phyloP scores from a whole-genome alignment of 2,329 filamentous ascomycete species.

The Diaporthe eres region DNA sequence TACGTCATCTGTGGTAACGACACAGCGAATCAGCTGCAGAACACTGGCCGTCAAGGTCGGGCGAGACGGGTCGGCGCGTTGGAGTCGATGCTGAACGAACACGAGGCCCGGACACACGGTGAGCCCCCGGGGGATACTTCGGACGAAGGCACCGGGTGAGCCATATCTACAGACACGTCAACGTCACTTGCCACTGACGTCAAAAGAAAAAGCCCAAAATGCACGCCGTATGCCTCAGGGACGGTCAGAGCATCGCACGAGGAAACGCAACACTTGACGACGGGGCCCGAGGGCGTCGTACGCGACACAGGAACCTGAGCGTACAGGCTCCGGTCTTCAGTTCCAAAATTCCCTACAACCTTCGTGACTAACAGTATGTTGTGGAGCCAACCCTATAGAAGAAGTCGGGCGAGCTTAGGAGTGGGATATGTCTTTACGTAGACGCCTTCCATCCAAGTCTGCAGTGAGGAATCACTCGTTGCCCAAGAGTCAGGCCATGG shows the following conservation, averaged over 20 bases:
- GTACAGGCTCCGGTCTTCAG: background rate
- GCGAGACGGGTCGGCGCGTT: background rate
- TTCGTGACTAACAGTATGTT: background rate
- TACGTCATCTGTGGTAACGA: background rate
- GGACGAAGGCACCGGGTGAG: background rate
- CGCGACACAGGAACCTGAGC: background rate
- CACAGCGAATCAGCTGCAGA: background rate
- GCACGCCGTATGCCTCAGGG: fast-evolving
- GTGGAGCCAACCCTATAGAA: background rate
- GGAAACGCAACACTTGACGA: background rate
- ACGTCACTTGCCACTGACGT: background rate
- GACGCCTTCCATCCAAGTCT: background rate
- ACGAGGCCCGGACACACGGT: background rate
- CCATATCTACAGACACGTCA: background rate
- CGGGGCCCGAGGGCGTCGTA: background rate
- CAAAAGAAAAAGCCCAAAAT: background rate
- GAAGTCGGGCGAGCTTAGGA: background rate
- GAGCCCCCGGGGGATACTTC: background rate
- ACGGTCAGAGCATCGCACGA: no score
- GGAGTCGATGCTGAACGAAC: background rate
- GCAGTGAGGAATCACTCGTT: background rate
- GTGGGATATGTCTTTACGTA: background rate
- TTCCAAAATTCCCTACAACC: no score
- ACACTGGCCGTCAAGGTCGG: fast-evolving
- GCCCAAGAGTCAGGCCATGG: no score